A percentile compares a stretch with the other conserved stretches of the same genome.
phyloP scores from a whole-genome alignment of 2,329 filamentous ascomycete species.

The Paecilomyces dactylethromorphus region DNA sequence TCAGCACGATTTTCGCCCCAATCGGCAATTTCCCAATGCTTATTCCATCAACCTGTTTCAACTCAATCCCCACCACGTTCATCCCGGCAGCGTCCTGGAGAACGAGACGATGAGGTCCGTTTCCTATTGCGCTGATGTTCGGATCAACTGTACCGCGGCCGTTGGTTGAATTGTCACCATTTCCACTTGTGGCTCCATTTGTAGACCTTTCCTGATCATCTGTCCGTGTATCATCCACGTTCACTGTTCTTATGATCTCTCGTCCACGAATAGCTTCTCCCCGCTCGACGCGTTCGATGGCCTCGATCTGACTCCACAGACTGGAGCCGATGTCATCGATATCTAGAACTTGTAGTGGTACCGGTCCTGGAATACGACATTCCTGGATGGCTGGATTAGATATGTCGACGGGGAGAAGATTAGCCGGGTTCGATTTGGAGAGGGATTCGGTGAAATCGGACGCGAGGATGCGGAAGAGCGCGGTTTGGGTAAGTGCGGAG shows the following conservation, averaged over 20 bases:
- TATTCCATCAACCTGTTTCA: conserved; percentile 59
- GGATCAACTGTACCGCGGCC: conserved; percentile 6
- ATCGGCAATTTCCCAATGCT: conserved; percentile 57
- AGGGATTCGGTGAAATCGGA: conserved; percentile 66
- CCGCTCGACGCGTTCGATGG: conserved; percentile 49
- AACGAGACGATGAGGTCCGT: conserved; percentile 69
- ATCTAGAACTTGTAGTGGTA: conserved; percentile 77
- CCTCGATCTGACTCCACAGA: conserved; percentile 82
- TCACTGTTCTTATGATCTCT: conserved; percentile 70
- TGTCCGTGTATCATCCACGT: conserved; percentile 38
- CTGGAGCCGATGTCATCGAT: conserved; percentile 75
- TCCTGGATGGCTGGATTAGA: conserved; percentile 50
- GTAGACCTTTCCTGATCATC: conserved; percentile 24
- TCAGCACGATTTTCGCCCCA: conserved; percentile 74
- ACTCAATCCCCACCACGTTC: conserved; percentile 66
- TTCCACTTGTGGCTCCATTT: conserved; percentile 10
- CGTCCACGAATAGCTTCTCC: conserved; percentile 56
- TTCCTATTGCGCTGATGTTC: conserved; percentile 12
- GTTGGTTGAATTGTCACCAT: conserved; percentile 9
- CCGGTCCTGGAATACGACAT: conserved; percentile 50
- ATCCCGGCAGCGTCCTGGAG: conserved; percentile 72
- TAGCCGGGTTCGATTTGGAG: conserved; percentile 37
- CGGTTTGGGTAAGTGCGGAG: conserved; percentile 68
- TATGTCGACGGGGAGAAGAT: conserved; percentile 53
- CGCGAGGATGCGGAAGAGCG: conserved; percentile 70